phyloP scores from a whole-genome alignment of 2,329 filamentous ascomycete genomes.

The Stagonosporopsis cucurbitacearum region DNA sequence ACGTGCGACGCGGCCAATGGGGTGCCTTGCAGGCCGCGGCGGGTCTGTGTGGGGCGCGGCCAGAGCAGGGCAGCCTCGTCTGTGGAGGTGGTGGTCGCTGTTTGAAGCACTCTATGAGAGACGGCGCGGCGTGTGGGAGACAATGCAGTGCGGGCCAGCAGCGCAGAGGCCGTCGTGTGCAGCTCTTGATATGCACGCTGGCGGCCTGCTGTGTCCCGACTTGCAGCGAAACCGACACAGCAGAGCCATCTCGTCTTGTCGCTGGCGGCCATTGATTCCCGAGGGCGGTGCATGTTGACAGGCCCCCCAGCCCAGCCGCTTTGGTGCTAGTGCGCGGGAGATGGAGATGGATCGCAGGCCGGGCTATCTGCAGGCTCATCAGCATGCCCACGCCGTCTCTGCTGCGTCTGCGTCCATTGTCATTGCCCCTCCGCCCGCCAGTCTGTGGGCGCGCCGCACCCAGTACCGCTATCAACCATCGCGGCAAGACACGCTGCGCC shows the following conservation, averaged over 20 bases:
- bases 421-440: conserved; percentile 16
- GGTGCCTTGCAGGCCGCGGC: not conserved
- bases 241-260: too few relatives aligned
- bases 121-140: conserved; percentile 9
- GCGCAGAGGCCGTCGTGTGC: not conserved
- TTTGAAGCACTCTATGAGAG: conserved; percentile 13
- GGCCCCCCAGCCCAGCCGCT: not conserved
- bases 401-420: conserved; percentile 11
- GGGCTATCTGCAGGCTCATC: not conserved
- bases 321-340: not conserved
- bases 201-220: too few relatives aligned
- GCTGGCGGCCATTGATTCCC: too few relatives aligned
- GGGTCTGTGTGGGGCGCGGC: not conserved
- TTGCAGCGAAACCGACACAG: too few relatives aligned
- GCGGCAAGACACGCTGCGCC: conserved; percentile 8
- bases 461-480: too few relatives aligned
- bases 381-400: conserved; percentile 8
- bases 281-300: conserved; percentile 11
- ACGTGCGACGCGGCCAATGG: conserved; percentile 22
- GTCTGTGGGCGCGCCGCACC: conserved; percentile 14
- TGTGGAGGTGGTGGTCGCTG: not conserved
- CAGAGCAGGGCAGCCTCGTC: conserved; percentile 6
- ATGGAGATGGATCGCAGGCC: conserved; percentile 1
- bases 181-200: conserved; percentile 1
- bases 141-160: not conserved